Base-by-base conservation (phyloP, 2,329 filamentous ascomycete genomes). In the Fusarium zealandicum region DNA sequence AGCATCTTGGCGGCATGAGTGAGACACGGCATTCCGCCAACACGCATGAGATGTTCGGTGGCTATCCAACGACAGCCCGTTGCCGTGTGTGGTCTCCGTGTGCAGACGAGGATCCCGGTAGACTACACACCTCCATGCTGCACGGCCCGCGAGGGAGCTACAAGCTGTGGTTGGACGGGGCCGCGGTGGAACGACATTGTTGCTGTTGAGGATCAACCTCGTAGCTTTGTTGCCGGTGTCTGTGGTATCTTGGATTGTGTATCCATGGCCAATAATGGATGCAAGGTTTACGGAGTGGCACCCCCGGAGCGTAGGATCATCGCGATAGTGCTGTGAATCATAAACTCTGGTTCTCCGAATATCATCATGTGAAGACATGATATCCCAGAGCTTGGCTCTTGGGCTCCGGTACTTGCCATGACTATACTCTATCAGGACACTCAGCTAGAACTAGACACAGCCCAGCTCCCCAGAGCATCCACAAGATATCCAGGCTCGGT, bases 11-110 rank as follows among this genome's bases (percentile, higher is more conserved):
- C 57, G 38, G 47, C 45, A 44, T 22, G 43, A 20, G 59, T 61
- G 56, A 64, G 59, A 64, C 61, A 64, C 39, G 59, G 53, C 56
- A 64, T 62, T 53, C 53, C 58, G 37, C 56, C 53, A 43, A 49
- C 37, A 25, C 8, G 22, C 9, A 25, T 25, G 22, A 25, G 22
- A 8, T 25, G 20, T 25, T 8, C 22, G 7, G 22, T 25, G 22
- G 22, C 28, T 37, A 25, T 38, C 43, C 47, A 47, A 39, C 32
- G 38, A 40, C 27, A 40, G 49, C 47, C 8, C 20, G 27, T 32
- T 22, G 13, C 30, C 28, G 33, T 14, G 25, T 32, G 30, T 31
- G 16, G 14, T 22, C n/a, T n/a, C n/a, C n/a, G n/a, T n/a, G n/a
- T n/a, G n/a, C n/a, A n/a, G n/a, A n/a, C n/a, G n/a, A n/a, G n/a